Conservation (phyloP, 1,284 basidiomycete genomes). For the Anthracocystis panici-leucophaei region DNA sequence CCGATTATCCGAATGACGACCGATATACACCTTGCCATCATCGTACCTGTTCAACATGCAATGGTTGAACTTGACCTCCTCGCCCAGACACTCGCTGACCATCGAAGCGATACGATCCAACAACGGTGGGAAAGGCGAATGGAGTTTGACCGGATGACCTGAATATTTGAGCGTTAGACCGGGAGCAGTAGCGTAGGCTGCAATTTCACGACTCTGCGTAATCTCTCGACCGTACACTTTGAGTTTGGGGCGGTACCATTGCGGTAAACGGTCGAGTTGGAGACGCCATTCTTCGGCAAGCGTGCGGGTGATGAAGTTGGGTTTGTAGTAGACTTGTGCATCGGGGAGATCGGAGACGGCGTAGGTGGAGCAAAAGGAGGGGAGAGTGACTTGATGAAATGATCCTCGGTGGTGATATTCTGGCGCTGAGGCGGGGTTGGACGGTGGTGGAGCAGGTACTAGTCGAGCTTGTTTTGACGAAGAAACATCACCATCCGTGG, state of each 20-base stretch:
- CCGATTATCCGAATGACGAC: conserved; percentile 70
- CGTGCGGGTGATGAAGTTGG: conserved; percentile 68
- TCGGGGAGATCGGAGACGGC: conserved; percentile 53
- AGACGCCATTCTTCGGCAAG: conserved; percentile 71
- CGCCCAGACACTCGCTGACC: conserved; percentile 70
- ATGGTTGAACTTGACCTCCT: conserved; percentile 73
- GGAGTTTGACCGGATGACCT: conserved; percentile 68
- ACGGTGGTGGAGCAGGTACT: neutral
- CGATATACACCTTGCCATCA: conserved; percentile 72
- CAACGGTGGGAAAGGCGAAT: conserved; percentile 71
- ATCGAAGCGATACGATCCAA: conserved; percentile 70
- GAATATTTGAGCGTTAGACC: conserved; percentile 71
- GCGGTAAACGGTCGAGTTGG: conserved; percentile 67
- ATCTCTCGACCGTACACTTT: conserved; percentile 73
- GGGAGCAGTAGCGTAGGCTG: conserved; percentile 67
- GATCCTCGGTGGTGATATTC: conserved; percentile 43
- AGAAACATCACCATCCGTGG: neutral
- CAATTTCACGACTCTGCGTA: conserved; percentile 72
- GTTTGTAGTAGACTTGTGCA: conserved; percentile 71
- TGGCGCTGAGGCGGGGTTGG: conserved; percentile 17
- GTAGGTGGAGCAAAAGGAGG: conserved; percentile 31
- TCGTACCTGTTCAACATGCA: conserved; percentile 74
- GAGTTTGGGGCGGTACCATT: conserved; percentile 73
- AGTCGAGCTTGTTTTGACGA: conserved; percentile 10
- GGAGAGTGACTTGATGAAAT: conserved; percentile 43